Evolutionary conservation across 768 basidiomycete species (phyloP).

Genomic region (Lentinula sp.): DNA sequence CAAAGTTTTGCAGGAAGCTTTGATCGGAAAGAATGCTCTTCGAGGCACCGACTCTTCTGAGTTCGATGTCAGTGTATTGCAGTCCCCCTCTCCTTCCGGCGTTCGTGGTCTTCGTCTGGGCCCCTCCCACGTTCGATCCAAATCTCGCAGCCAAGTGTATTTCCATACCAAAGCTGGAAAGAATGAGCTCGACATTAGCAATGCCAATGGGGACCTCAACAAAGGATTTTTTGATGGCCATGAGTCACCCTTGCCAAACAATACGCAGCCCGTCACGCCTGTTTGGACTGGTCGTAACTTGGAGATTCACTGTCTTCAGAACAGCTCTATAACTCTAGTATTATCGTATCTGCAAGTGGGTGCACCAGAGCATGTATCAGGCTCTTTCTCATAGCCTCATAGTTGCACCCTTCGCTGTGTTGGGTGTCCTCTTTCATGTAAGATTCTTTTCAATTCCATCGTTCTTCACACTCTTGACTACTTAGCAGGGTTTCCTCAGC

Average conservation of each 20-base stretch:
- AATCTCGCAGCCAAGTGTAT: conserved; percentile 68
- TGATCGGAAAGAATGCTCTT: conserved; percentile 46
- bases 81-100: conserved; percentile 8
- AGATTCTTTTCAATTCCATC: background rate
- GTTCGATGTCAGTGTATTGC: conserved; percentile 7
- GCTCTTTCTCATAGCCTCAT: conserved; percentile 13
- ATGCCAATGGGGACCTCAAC: conserved; percentile 5
- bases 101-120: conserved; percentile 16
- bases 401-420: conserved; percentile 9
- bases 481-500: background rate
- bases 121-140: conserved; percentile 48
- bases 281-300: conserved; percentile 81
- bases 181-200: conserved; percentile 51
- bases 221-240: conserved; percentile 11
- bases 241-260: conserved; percentile 20
- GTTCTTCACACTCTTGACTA: background rate
- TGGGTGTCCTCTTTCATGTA: background rate
- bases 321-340: conserved; percentile 76
- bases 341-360: conserved; percentile 58
- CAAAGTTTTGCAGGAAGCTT: conserved; percentile 77
- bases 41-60: conserved; percentile 21
- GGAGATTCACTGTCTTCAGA: conserved; percentile 81
- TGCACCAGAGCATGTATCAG: conserved; percentile 30
- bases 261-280: conserved; percentile 35
- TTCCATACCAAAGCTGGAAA: conserved; percentile 58